phyloP scores from a whole-genome alignment of 1,139 yeast species.

The Hemisphaericaspora subhashii region DNA sequence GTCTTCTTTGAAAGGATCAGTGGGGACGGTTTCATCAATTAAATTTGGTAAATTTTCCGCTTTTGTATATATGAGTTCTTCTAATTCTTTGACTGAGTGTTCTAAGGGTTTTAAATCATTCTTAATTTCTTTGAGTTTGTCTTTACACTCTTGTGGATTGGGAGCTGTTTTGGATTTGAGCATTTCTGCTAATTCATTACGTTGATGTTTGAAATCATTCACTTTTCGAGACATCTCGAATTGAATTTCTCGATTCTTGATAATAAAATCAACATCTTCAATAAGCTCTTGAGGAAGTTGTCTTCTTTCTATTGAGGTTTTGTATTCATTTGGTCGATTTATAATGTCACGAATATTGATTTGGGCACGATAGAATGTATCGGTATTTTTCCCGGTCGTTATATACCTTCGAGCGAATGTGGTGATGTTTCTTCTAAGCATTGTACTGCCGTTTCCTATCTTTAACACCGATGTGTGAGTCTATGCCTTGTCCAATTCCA shows the following conservation, averaged over 20 bases:
- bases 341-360: slow-evolving; percentile 49
- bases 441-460: no score
- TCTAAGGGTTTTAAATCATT: slow-evolving; percentile 35
- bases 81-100: slow-evolving; percentile 23
- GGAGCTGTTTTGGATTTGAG: slow-evolving; percentile 10
- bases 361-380: slow-evolving; percentile 19
- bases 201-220: slow-evolving; percentile 28
- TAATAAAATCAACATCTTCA: slow-evolving; percentile 32
- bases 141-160: slow-evolving; percentile 15
- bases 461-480: no score
- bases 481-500: no score
- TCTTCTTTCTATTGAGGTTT: slow-evolving; percentile 50
- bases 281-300: slow-evolving; percentile 29
- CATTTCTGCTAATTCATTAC: slow-evolving; percentile 30
- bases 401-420: slow-evolving; percentile 1
- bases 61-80: slow-evolving; percentile 29
- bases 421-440: slow-evolving; percentile 4
- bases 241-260: slow-evolving; percentile 26
- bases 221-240: slow-evolving; percentile 22
- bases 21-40: slow-evolving; percentile 52
- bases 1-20: slow-evolving; percentile 37
- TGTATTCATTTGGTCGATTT: slow-evolving; percentile 34
- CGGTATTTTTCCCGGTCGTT: slow-evolving; percentile 13
- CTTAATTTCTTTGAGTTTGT: slow-evolving; percentile 37
- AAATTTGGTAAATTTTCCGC: slow-evolving; percentile 70